Evolutionary conservation across 768 basidiomycete genomes (phyloP).

Genomic region (Trametopsis cervina): DNA sequence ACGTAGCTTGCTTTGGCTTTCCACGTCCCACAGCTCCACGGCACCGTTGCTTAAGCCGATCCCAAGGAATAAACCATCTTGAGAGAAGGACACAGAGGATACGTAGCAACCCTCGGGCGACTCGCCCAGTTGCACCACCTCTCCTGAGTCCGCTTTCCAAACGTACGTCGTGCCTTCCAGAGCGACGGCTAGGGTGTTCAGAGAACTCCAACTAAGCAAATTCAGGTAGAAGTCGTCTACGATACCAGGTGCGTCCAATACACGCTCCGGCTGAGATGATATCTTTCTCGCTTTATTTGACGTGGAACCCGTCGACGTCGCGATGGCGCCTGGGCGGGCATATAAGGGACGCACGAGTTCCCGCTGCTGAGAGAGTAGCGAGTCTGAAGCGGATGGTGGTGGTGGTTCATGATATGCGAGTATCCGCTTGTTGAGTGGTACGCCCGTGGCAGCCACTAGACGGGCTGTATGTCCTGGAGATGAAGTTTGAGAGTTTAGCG

Average conservation of each 20-base stretch:
- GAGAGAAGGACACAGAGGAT: slow-evolving; percentile 72
- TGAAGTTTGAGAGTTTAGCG: slow-evolving; percentile 46
- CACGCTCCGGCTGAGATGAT: slow-evolving; percentile 83
- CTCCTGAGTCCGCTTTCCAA: slow-evolving; percentile 89
- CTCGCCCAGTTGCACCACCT: slow-evolving; percentile 72
- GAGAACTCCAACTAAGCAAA: slow-evolving; percentile 80
- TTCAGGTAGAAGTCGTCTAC: slow-evolving; percentile 97
- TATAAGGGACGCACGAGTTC: slow-evolving; percentile 73
- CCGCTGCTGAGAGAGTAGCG: slow-evolving; percentile 67
- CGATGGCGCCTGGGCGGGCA: slow-evolving; percentile 55
- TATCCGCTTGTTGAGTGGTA: slow-evolving; percentile 74
- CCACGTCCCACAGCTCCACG: slow-evolving; percentile 94
- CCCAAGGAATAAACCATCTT: slow-evolving; percentile 75
- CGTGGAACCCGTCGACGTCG: slow-evolving; percentile 54
- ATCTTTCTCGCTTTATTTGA: slow-evolving; percentile 77
- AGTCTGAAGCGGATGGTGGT: slow-evolving; percentile 70
- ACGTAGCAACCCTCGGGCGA: slow-evolving; percentile 72
- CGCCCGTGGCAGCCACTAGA: slow-evolving; percentile 67
- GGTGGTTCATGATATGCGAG: slow-evolving; percentile 87
- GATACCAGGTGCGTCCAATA: slow-evolving; percentile 91
- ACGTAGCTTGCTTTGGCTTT: slow-evolving; percentile 68
- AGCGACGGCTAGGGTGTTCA: slow-evolving; percentile 86
- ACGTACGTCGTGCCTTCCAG: slow-evolving; percentile 84
- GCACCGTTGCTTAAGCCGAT: slow-evolving; percentile 76
- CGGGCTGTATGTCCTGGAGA: slow-evolving; percentile 79